Evolutionary conservation across 208 protist species (phyloP).

Genomic region (Trypanosoma caninum): DNA sequence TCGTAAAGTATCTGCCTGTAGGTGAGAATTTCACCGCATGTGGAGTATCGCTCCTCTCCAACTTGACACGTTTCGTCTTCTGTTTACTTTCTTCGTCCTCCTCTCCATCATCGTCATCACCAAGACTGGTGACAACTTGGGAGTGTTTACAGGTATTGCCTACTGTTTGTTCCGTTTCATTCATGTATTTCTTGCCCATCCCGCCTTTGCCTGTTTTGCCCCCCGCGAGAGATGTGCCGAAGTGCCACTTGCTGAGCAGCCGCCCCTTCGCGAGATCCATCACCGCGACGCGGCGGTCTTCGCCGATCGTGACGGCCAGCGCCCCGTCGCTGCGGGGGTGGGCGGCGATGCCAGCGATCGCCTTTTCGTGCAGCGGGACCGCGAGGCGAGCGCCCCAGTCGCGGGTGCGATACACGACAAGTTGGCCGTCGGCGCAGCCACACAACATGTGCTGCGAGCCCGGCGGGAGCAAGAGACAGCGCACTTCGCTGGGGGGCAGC

Average conservation of each 20-base stretch:
- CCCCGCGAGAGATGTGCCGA: constrained; percentile 22
- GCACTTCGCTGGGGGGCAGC: constrained; percentile 46
- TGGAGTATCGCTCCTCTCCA: constrained; percentile 38
- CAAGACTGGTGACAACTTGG: too few relatives aligned
- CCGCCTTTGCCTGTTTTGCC: neutral
- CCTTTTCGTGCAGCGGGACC: constrained; percentile 56
- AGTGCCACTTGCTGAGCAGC: constrained; percentile 82
- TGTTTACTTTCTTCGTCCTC: neutral
- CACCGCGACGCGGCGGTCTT: constrained; percentile 58
- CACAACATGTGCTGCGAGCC: constrained; percentile 52
- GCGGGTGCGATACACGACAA: constrained; percentile 61
- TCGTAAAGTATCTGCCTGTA: constrained; percentile 30
- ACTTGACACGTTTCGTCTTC: constrained; percentile 15
- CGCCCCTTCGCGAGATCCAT: constrained; percentile 47
- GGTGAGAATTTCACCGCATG: constrained; percentile 50
- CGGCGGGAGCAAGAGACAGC: constrained; percentile 35
- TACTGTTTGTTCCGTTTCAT: too few relatives aligned
- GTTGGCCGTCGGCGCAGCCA: constrained; percentile 50
- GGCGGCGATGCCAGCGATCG: constrained; percentile 34
- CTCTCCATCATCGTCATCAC: neutral
- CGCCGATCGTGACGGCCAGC: constrained; percentile 50
- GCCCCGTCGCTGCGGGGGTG: constrained; percentile 53
- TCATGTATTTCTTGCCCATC: neutral
- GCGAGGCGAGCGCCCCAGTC: constrained; percentile 47
- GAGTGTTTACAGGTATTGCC: too few relatives aligned